Percentiles rank a stretch among this genome's conserved stretches.
These are phyloP conservation scores for Staphylotrichum longicolle DNA, from an alignment of 495 filamentous ascomycete species.

Conservation along the genomic window DNA sequence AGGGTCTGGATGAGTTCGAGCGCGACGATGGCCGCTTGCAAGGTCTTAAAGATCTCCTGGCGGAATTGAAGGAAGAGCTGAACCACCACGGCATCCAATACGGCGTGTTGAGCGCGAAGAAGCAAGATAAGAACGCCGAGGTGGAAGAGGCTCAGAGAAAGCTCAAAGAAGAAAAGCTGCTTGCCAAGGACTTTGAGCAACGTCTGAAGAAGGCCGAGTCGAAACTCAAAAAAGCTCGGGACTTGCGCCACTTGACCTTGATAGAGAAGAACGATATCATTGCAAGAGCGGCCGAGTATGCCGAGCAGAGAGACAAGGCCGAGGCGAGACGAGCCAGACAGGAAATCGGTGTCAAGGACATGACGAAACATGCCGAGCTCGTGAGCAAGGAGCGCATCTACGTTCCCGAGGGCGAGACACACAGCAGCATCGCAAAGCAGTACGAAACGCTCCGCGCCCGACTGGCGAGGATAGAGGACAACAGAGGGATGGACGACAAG, in stretches of 20 bases:
- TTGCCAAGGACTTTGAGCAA: slow-evolving; percentile 48
- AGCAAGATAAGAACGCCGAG: slow-evolving; percentile 38
- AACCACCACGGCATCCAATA: slow-evolving; percentile 46
- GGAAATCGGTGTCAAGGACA: slow-evolving; percentile 49
- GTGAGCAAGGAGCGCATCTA: slow-evolving; percentile 58
- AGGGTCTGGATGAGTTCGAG: slow-evolving; percentile 45
- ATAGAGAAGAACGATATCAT: slow-evolving; percentile 65
- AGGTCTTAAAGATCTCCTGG: slow-evolving; percentile 35
- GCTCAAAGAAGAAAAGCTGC: slow-evolving; percentile 32
- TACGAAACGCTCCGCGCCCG: slow-evolving; percentile 57
- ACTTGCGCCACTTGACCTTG: slow-evolving; percentile 55
- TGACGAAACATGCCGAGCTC: slow-evolving; percentile 55
- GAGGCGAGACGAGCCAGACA: slow-evolving; percentile 50
- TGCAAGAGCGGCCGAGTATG: slow-evolving; percentile 48
- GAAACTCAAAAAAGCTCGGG: slow-evolving; percentile 51
- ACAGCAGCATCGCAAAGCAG: slow-evolving; percentile 60
- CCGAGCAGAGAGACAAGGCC: slow-evolving; percentile 45
- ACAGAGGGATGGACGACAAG: slow-evolving; percentile 61
- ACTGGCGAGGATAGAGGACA: slow-evolving; percentile 38
- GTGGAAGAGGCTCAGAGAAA: slow-evolving; percentile 32
- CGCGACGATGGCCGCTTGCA: slow-evolving; percentile 41
- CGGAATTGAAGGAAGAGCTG: slow-evolving; percentile 30
- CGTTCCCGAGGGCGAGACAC: slow-evolving; percentile 67
- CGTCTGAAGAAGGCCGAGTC: slow-evolving; percentile 55
- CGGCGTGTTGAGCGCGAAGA: slow-evolving; percentile 36